Evolutionary conservation across 495 filamentous ascomycete species (phyloP).

Genomic region (Hypoxylon perforatum): DNA sequence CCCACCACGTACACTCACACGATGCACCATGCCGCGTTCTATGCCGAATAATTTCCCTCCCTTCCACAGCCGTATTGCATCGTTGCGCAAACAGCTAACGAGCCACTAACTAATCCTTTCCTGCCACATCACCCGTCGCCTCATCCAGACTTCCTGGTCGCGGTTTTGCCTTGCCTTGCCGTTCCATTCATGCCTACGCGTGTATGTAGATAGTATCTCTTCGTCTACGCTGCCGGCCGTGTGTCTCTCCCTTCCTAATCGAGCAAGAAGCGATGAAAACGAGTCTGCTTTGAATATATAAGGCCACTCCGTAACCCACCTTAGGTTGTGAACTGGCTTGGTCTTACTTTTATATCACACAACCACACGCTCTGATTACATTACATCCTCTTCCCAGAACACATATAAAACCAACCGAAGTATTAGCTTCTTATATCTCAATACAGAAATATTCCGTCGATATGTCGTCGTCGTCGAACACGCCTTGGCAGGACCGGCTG

Average conservation of each 20-base stretch:
- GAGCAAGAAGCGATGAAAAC: constrained; percentile 28
- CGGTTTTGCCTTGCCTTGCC: constrained; percentile 31
- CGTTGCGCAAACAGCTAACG: constrained; percentile 58
- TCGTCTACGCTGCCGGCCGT: constrained; percentile 39
- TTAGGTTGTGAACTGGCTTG: constrained; percentile 4
- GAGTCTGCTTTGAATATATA: constrained; percentile 35
- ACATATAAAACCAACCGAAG: constrained; percentile 8
- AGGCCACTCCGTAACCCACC: constrained; percentile 36
- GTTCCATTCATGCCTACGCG: constrained; percentile 32
- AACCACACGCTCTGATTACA: constrained; percentile 11
- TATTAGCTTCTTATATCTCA: constrained; percentile 19
- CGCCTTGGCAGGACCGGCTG: constrained; percentile 50
- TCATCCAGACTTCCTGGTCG: constrained; percentile 31
- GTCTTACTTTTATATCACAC: constrained; percentile 25
- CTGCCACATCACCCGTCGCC: constrained; percentile 56
- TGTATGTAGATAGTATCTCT: constrained; percentile 32
- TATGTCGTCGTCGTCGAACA: constrained; percentile 42
- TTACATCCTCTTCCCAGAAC: not conserved
- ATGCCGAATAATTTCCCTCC: constrained; percentile 51
- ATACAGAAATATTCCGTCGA: constrained; percentile 25
- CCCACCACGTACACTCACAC: constrained; percentile 46
- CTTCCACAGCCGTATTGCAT: constrained; percentile 52
- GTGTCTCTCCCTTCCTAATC: constrained; percentile 43
- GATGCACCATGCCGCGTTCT: constrained; percentile 57
- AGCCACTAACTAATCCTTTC: constrained; percentile 53